Evolutionary conservation across 257 asterid genomes (phyloP), one percentile per base, ranked within the genome.

Genomic region (Lycium barbarum): DNA sequence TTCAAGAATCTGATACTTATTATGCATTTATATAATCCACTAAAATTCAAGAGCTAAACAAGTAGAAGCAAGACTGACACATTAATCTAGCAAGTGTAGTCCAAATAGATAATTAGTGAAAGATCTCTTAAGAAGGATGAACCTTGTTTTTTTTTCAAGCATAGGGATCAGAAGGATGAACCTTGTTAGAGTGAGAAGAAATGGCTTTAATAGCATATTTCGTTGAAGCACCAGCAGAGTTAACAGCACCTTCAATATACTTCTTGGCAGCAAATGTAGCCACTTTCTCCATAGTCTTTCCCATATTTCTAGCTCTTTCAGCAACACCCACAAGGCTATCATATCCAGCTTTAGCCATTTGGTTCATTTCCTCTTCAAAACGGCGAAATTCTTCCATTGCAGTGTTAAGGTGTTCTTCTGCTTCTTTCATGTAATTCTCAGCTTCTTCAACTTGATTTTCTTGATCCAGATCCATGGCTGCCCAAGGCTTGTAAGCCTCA

Each of bases 401-500:
- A 6, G 96, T 91, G 33, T 94, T 94, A 4, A 94, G 87, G 47
- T 92, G 87, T 3, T 90, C 92, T 84, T 96, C 98, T 5, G 96
- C 54, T 54, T 93, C 93, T 17, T 79, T 20, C 87, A 93, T 3
- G 72, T 53, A 4, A 7, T 82, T 84, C 82, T 90, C 89, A 3
- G 98, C 88, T 10, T 85, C 79, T 51, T 84, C 71, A 2, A 83
- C 89, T 45, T 94, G 90, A 36, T 55, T 78, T 43, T 88, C 90
- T 87, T 83, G 83, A 43, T 92, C 94, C 35, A 93, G 92, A 88
- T 96, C 98, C 79, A 91, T 91, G 76, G 92, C 88, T 9, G 98
- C 98, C 99, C 99, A 94, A 6, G 97, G 98, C 88, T 88, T 92
- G 94, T 93, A 94, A 6, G 95, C 90, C 73, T 96, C 99, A 38